Conservation (phyloP, 768 basidiomycete genomes). For the Boletus pseudo-olivaceus region DNA sequence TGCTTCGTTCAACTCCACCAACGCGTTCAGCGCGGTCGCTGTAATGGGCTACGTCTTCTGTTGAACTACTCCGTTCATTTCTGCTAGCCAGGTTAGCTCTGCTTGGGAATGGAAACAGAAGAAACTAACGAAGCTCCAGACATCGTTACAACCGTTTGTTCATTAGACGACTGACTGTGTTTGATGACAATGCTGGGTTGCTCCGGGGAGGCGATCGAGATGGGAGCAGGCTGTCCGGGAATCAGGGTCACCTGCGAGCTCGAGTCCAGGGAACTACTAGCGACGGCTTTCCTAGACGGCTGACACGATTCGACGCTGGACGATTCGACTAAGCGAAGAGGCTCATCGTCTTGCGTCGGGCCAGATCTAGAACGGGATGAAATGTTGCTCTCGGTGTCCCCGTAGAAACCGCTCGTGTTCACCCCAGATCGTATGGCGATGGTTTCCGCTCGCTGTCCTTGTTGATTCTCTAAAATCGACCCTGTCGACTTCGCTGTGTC, state of each 20-base stretch:
- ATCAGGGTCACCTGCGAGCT: no score
- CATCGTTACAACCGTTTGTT: background rate
- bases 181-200: background rate
- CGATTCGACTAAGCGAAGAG: background rate
- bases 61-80: background rate
- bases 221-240: background rate
- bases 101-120: background rate
- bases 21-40: background rate
- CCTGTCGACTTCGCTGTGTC: background rate
- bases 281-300: background rate
- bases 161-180: background rate
- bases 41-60: background rate
- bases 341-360: background rate
- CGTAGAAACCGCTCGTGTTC: background rate
- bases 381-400: background rate
- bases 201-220: background rate
- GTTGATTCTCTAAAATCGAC: background rate
- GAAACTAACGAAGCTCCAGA: background rate
- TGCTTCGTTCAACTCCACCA: background rate
- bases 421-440: background rate
- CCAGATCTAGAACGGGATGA: background rate
- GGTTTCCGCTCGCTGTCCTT: background rate
- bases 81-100: background rate
- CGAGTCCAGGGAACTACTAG: background rate
- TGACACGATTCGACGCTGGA: background rate